Conservation (phyloP, 805 yeast species). For the Candida tammaniensis region DNA sequence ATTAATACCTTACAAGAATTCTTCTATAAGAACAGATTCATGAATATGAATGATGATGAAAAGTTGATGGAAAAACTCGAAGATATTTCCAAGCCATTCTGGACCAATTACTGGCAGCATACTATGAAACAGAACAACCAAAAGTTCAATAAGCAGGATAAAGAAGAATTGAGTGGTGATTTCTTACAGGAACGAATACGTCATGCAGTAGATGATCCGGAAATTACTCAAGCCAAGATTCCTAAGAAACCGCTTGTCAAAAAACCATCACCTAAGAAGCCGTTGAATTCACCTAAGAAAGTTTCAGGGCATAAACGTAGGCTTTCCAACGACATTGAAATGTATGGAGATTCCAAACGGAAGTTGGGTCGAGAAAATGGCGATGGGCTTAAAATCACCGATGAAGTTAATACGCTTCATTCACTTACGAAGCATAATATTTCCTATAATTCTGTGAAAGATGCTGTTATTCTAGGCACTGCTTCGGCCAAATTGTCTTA, state of each 20-base stretch:
- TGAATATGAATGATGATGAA: slow-evolving; percentile 24
- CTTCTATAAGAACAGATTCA: slow-evolving; percentile 51
- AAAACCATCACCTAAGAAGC: background rate
- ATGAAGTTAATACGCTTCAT: slow-evolving; percentile 21
- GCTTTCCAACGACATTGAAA: slow-evolving; percentile 3
- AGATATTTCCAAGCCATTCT: slow-evolving; percentile 41
- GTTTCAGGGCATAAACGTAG: slow-evolving; percentile 1
- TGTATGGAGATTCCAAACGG: slow-evolving; percentile 7
- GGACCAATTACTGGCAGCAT: slow-evolving; percentile 54
- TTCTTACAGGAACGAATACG: slow-evolving; percentile 11
- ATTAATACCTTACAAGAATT: slow-evolving; percentile 49
- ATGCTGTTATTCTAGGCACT: slow-evolving; percentile 53
- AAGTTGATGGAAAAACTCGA: slow-evolving; percentile 29
- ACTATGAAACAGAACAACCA: slow-evolving; percentile 34
- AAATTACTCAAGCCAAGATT: slow-evolving; percentile 1
- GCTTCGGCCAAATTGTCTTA: slow-evolving; percentile 65
- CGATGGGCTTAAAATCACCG: slow-evolving; percentile 18
- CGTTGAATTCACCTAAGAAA: background rate
- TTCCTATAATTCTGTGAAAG: slow-evolving; percentile 18
- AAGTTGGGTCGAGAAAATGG: slow-evolving; percentile 17
- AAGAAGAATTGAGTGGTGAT: slow-evolving; percentile 10
- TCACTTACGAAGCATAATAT: slow-evolving; percentile 14
- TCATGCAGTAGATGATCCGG: slow-evolving; percentile 8
- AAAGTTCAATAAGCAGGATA: slow-evolving; percentile 35
- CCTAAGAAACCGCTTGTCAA: slow-evolving; percentile 3